phyloP scores from a whole-genome alignment of 192 early-diverging fungal species.

The Podila minutissima region DNA sequence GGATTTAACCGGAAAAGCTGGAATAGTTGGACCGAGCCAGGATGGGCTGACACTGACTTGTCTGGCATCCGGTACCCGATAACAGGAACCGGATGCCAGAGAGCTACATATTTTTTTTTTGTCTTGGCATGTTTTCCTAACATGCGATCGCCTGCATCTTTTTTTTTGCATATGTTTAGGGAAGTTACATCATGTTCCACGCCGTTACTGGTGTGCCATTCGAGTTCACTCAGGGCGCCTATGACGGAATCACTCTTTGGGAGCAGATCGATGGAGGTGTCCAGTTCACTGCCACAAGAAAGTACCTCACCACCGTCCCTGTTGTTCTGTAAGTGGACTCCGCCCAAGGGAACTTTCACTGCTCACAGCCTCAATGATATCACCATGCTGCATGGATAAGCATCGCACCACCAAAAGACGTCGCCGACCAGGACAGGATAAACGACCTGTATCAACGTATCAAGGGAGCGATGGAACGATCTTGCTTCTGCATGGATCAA shows the following conservation, averaged over 20 bases:
- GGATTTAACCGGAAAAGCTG: constrained; percentile 37
- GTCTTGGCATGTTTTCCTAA: not conserved
- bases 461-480: too few species aligned
- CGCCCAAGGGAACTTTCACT: not conserved
- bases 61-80: too few species aligned
- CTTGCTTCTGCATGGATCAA: too few species aligned
- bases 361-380: not conserved
- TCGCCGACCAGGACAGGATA: too few species aligned
- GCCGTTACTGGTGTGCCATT: constrained; percentile 97
- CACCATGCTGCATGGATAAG: not conserved
- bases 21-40: not conserved
- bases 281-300: constrained; percentile 98
- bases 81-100: too few species aligned
- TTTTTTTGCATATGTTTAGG: constrained; percentile 54
- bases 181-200: constrained; percentile 98
- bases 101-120: too few species aligned
- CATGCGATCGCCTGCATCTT: not conserved
- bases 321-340: constrained; percentile 84
- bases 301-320: constrained; percentile 95
- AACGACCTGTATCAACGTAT: too few species aligned
- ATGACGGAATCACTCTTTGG: constrained; percentile 95
- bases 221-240: constrained; percentile 92
- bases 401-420: too few species aligned
- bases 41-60: not conserved
- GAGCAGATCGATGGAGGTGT: constrained; percentile 99